Conservation (phyloP, 23 red algal species). For the Gracilaria gracilis region DNA sequence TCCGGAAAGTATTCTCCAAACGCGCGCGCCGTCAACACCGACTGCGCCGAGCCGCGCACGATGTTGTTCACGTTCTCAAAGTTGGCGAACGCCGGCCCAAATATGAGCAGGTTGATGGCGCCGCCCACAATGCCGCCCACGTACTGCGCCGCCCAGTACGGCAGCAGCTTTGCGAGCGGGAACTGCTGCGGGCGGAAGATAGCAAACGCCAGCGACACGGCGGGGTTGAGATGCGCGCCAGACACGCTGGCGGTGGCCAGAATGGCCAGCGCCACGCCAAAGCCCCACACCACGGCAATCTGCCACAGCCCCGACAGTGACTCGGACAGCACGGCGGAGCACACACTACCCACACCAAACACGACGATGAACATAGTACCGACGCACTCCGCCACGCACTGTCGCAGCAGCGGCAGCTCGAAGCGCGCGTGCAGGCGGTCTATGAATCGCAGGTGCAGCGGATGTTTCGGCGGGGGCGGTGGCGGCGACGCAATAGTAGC, state of each 20-base stretch:
- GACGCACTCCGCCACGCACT: conserved; percentile 78
- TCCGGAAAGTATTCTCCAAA: conserved; percentile 83
- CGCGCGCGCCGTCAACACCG: conserved; percentile 43
- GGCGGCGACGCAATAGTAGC: not conserved
- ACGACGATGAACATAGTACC: conserved; percentile 82
- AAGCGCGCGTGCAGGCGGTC: conserved; percentile 9
- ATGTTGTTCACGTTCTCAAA: conserved; percentile 34
- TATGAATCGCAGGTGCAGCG: not conserved
- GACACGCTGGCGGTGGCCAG: conserved; percentile 74
- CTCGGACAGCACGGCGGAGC: conserved; percentile 49
- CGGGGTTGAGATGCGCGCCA: conserved; percentile 86
- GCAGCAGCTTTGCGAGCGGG: conserved; percentile 62
- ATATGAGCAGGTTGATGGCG: conserved; percentile 68
- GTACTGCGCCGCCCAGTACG: conserved; percentile 74
- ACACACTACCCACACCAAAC: conserved; percentile 79
- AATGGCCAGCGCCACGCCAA: conserved; percentile 88
- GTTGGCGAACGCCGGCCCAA: conserved; percentile 21
- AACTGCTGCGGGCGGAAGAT: conserved; percentile 78
- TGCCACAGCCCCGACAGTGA: conserved; percentile 64
- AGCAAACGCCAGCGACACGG: conserved; percentile 75
- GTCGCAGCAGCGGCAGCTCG: conserved; percentile 42
- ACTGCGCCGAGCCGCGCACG: conserved; percentile 30
- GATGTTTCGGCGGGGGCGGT: not conserved
- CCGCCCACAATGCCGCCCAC: conserved; percentile 77
- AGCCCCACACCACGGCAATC: conserved; percentile 83